Evolutionary conservation across 805 yeast genomes (phyloP), one percentile per base, ranked within the genome.

Genomic region (Myxozyma monticola): DNA sequence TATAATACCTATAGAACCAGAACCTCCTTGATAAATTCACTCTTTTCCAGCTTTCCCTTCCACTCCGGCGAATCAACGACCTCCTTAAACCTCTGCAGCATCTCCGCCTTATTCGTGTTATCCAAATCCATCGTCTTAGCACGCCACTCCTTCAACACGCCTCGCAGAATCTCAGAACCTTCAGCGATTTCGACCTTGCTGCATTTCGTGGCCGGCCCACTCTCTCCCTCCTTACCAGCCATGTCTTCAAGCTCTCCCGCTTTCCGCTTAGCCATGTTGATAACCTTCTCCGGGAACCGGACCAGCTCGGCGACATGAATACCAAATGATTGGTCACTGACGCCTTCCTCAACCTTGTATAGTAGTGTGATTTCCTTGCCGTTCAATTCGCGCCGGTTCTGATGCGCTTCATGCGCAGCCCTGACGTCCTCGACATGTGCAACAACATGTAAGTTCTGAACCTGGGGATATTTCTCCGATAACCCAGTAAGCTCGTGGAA

Each of bases 281-380:
- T 81, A 42, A 93, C 93, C 68, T 93, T 93, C 21, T 74, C 71
- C 1, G 98, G 99, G 68, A 93, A 93, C 60, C 87, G 85, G 17
- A 91, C 98, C 26, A 91, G 82, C 68, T 93, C 97, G 0, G 98
- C 98, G 39, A 93, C 99, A 66, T 93, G 96, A 41, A 93, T 90
- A 69, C 99, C 99, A 71, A 93, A 93, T 0, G 97, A 89, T 68
- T 90, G 93, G 67, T 88, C 96, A 1, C 95, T 84, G 43, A 90
- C 81, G n/a, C 99, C 99, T 0, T 88, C 86, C 60, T 88, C 96
- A n/a, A 93, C 98, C 63, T 84, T 86, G 70, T 93, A 93, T 60
- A 93, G 72, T 49, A 93, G 74, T 0, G 98, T 89, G 58, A 93
- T 88, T 59, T 88, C 95, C 29, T 77, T 77, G 37, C 74, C 70